A percentile compares a stretch with the other conserved stretches of the same genome.
phyloP scores from a whole-genome alignment of 2,329 filamentous ascomycete species.

The Talaromyces piceae region DNA sequence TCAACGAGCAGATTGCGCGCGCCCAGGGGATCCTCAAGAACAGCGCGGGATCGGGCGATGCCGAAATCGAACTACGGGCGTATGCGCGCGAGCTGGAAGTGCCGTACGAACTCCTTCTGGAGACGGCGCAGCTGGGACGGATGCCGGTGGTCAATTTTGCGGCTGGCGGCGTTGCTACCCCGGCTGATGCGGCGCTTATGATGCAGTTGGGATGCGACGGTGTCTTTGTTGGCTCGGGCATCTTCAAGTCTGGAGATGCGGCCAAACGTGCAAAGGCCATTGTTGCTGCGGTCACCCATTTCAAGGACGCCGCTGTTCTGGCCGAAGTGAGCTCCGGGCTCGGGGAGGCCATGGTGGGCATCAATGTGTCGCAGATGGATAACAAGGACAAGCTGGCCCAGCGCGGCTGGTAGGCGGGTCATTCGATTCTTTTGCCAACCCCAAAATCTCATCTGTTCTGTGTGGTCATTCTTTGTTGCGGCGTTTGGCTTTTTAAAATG shows the following conservation, averaged over 20 bases:
- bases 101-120: conserved; percentile 69
- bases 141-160: conserved; percentile 97
- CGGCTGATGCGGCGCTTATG: conserved; percentile 93
- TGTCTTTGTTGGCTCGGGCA: conserved; percentile 92
- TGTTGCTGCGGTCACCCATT: conserved; percentile 89
- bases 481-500: background rate
- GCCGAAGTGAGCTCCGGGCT: conserved; percentile 81
- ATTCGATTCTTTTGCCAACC: conserved; percentile 1
- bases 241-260: conserved; percentile 94
- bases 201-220: conserved; percentile 99
- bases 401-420: conserved; percentile 65
- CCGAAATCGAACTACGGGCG: conserved; percentile 66
- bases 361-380: conserved; percentile 73
- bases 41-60: conserved; percentile 25
- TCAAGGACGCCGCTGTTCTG: conserved; percentile 72
- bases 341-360: conserved; percentile 97
- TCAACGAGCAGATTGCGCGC: conserved; percentile 71
- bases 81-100: conserved; percentile 75
- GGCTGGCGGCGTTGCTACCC: conserved; percentile 97
- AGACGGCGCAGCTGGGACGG: conserved; percentile 79
- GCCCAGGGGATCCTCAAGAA: conserved; percentile 53
- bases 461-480: background rate
- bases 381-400: conserved; percentile 75
- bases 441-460: background rate
- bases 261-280: conserved; percentile 88